Conservation (phyloP, 2,329 filamentous ascomycete genomes). For the Mycocentrospora acerina region DNA sequence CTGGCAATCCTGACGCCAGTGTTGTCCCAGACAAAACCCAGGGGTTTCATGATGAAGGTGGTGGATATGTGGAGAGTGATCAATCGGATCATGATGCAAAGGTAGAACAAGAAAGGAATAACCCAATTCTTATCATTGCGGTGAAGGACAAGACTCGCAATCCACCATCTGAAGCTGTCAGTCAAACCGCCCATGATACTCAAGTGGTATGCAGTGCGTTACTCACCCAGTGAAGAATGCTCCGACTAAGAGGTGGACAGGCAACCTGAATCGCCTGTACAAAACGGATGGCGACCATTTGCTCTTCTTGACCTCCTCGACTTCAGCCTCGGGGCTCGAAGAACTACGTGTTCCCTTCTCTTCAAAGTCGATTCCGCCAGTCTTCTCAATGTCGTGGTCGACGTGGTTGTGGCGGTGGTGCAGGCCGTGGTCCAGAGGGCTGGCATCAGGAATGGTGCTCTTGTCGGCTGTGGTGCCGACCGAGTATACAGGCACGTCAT, state of each 20-base stretch:
- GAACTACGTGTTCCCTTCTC: conserved; percentile 44
- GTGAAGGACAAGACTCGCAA: conserved; percentile 72
- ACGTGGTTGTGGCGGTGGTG: conserved; percentile 33
- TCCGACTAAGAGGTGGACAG: conserved; percentile 46
- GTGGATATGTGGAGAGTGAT: conserved; percentile 73
- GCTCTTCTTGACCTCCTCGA: conserved; percentile 20
- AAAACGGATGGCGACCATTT: conserved; percentile 18
- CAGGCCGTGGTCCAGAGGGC: conserved; percentile 43
- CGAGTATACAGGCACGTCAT: conserved; percentile 27
- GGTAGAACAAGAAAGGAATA: conserved; percentile 79
- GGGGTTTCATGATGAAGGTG: conserved; percentile 64
- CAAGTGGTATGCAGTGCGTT: conserved; percentile 4
- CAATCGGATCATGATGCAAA: conserved; percentile 71
- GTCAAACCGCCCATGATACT: conserved; percentile 9
- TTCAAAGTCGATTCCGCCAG: conserved; percentile 38
- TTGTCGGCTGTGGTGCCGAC: conserved; percentile 40
- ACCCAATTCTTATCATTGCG: conserved; percentile 76
- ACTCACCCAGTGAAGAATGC: conserved; percentile 56
- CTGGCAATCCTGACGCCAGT: conserved; percentile 61
- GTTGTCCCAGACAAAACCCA: conserved; percentile 67
- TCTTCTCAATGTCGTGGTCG: conserved; percentile 37
- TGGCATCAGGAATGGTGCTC: conserved; percentile 37
- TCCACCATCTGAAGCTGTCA: conserved; percentile 64
- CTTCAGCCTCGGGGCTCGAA: conserved; percentile 16
- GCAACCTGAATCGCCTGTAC: conserved; percentile 46